Percentiles rank a stretch among this genome's conserved stretches.
phyloP scores from a whole-genome alignment of 192 early-diverging fungal species.

The Phlyctochytrium planicorne region DNA sequence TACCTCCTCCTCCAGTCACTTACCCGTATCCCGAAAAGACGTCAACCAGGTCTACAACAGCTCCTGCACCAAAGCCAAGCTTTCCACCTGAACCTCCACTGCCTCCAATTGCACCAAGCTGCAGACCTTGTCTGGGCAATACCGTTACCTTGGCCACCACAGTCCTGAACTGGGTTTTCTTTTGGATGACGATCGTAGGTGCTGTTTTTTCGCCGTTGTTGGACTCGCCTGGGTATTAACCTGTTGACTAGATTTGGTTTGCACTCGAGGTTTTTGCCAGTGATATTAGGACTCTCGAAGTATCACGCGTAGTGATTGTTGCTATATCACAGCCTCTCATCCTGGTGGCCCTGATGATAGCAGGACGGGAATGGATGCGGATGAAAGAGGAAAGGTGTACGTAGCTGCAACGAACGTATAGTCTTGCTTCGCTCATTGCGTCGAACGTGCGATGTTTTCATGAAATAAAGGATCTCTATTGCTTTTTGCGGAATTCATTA shows the following conservation, averaged over 20 bases:
- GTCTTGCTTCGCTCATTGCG: too few species aligned
- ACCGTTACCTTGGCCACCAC: constrained; percentile 7
- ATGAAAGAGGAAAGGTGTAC: too few species aligned
- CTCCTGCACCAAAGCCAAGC: background rate
- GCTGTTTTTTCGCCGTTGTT: background rate
- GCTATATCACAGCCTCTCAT: constrained; percentile 22
- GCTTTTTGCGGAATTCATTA: too few species aligned
- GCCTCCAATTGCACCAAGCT: constrained; percentile 8
- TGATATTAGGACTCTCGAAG: background rate
- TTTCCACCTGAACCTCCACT: background rate
- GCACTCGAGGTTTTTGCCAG: constrained; percentile 14
- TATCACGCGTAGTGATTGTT: constrained; percentile 12
- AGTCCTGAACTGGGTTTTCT: constrained; percentile 20
- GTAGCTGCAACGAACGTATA: too few species aligned
- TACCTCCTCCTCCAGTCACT: background rate
- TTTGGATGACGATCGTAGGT: constrained; percentile 21
- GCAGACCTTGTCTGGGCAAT: constrained; percentile 18
- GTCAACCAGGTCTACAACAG: background rate
- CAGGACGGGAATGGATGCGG: constrained; percentile 15
- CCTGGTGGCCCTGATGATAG: constrained; percentile 13
- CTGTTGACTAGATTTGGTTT: constrained; percentile 12
- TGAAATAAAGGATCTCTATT: too few species aligned
- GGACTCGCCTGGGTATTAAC: background rate
- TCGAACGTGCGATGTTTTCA: too few species aligned
- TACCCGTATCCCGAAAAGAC: background rate